Base-by-base conservation (phyloP, 768 basidiomycete genomes). In the Epithele typhae region DNA sequence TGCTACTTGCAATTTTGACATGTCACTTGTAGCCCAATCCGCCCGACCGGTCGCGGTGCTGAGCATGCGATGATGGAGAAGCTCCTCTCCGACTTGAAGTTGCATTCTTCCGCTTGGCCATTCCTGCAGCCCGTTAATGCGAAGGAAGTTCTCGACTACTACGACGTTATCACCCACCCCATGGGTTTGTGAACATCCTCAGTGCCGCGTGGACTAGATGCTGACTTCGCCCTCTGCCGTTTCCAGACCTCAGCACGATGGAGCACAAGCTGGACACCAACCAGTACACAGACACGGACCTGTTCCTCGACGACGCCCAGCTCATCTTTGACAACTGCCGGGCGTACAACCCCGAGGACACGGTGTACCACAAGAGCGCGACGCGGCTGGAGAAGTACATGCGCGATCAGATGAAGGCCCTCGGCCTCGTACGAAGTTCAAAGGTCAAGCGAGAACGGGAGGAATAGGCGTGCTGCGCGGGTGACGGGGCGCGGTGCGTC, bases 261-360 rank as follows among this genome's bases (percentile, higher is more conserved):
- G 79, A 85, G 55, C 75, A 84, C 61, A 98, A 92, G 65, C 77
- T 98, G n/a, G 84, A 91, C 27, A 80, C 74, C n/a, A 87, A 87
- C 61, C 81, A 87, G 59, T 98, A 97, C 64, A 64, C 72, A 10
- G 72, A 75, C n/a, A 67, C 93, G 41, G 82, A 84, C 40, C 68
- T 73, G 25, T 95, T 97, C 59, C 64, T 82, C 17, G 78, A 75
- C 35, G 96, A 98, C 62, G 85, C 85, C 14, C 78, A 82, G 52
- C 72, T 96, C 45, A 79, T 98, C 43, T 90, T 91, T 59, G 80
- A 90, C 55, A 99, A 99, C 60, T 96, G 94, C 67, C 74, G 82
- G 46, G 64, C 73, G 42, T 98, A 95, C 68, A 99, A 99, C 62
- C 82, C 82, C 2, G 87, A 92, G 56, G 72, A 71, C 19, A 79